A percentile compares a stretch with the other conserved stretches of the same genome.
Evolutionary conservation across 2,329 filamentous ascomycete genomes (phyloP).

Genomic region (Pyricularia sp.): DNA sequence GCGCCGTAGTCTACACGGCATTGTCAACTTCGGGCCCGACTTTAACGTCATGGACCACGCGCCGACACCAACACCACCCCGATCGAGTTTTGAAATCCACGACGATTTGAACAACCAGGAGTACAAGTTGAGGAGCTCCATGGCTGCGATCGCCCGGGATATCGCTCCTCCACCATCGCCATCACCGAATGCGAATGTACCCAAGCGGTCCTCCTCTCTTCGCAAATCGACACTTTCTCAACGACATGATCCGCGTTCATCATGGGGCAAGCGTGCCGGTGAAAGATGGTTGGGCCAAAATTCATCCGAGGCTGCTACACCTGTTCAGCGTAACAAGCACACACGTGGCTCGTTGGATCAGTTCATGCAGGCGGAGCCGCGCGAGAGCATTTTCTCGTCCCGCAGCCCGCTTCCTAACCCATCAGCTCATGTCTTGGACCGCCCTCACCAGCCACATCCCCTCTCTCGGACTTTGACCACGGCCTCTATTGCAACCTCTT

Average conservation of each 20-base stretch:
- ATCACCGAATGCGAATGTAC: slow-evolving; percentile 37
- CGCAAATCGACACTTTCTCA: slow-evolving; percentile 82
- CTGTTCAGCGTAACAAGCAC: slow-evolving; percentile 42
- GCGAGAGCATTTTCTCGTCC: slow-evolving; percentile 51
- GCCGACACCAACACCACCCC: slow-evolving; percentile 22
- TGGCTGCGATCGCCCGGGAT: slow-evolving; percentile 23
- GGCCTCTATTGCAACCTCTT: slow-evolving; percentile 33
- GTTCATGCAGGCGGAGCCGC: slow-evolving; percentile 49
- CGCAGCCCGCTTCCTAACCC: slow-evolving; percentile 38
- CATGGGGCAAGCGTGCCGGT: slow-evolving; percentile 45
- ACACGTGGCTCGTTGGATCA: slow-evolving; percentile 71
- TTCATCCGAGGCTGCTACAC: slow-evolving; percentile 39
- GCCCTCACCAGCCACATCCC: slow-evolving; percentile 55
- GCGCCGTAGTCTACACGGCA: slow-evolving; percentile 72
- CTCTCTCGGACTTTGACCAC: slow-evolving; percentile 77
- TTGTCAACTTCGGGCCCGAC: slow-evolving; percentile 46
- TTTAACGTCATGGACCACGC: slow-evolving; percentile 66
- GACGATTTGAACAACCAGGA: slow-evolving; percentile 28
- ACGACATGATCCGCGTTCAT: slow-evolving; percentile 56
- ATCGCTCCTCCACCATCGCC: slow-evolving; percentile 22
- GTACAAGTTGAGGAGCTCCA: slow-evolving; percentile 36
- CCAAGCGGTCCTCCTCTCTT: slow-evolving; percentile 62
- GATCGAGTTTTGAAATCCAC: slow-evolving; percentile 33
- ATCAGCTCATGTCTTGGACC: slow-evolving; percentile 36
- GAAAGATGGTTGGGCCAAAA: slow-evolving; percentile 41